phyloP scores from a whole-genome alignment of 2,329 filamentous ascomycete species.

The Xylaria digitata region DNA sequence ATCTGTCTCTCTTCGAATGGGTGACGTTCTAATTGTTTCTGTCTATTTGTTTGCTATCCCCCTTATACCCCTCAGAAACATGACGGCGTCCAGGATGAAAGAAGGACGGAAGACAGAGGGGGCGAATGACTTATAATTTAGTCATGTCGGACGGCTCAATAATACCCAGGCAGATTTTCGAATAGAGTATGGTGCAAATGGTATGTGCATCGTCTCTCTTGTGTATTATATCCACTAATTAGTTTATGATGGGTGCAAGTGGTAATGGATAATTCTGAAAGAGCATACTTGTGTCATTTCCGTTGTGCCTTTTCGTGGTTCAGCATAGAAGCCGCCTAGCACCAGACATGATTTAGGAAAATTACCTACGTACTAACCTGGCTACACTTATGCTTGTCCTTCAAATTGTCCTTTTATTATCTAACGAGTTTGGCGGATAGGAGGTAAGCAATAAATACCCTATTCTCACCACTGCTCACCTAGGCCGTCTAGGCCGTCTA shows the following conservation, averaged over 20 bases:
- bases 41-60: constrained; percentile 8
- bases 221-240: constrained; percentile 20
- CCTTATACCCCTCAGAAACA: constrained; percentile 27
- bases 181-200: neutral
- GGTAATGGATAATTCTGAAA: neutral
- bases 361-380: too few species aligned
- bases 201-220: constrained; percentile 10
- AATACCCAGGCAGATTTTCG: constrained; percentile 17
- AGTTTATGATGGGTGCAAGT: constrained; percentile 8
- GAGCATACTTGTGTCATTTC: neutral
- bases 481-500: too few species aligned
- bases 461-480: too few species aligned
- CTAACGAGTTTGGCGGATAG: too few species aligned
- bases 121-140: constrained; percentile 15
- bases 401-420: too few species aligned
- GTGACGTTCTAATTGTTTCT: neutral
- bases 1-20: neutral
- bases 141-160: constrained; percentile 17
- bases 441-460: too few species aligned
- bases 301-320: neutral
- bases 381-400: too few species aligned
- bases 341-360: too few species aligned
- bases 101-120: constrained; percentile 4
- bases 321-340: too few species aligned
- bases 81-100: neutral